A percentile compares a stretch with the other conserved stretches of the same genome.
These are phyloP conservation scores for Wickerhamomyces alni DNA, from an alignment of 805 yeast genomes.

Conservation along the genomic window DNA sequence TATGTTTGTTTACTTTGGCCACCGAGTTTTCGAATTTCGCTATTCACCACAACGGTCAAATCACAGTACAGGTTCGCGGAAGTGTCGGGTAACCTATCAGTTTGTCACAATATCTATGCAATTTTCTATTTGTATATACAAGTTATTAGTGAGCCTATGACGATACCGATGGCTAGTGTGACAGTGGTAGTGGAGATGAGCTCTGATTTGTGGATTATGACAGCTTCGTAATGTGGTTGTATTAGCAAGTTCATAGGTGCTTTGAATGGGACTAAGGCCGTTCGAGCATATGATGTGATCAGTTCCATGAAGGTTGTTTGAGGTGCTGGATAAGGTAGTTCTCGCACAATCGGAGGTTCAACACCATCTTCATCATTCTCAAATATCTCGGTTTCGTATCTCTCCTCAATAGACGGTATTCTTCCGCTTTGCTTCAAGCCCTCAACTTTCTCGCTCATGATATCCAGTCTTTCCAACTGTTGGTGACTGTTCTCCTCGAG, in stretches of 20 bases:
- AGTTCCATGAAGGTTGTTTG: not conserved
- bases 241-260: conserved; percentile 11
- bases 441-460: conserved; percentile 22
- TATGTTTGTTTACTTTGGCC: conserved; percentile 10
- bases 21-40: conserved; percentile 7
- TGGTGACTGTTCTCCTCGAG: conserved; percentile 30
- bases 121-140: not conserved
- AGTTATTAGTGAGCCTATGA: conserved; percentile 7
- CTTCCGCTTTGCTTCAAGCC: conserved; percentile 15
- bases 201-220: conserved; percentile 2
- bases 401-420: conserved; percentile 13
- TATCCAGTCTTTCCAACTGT: conserved; percentile 25
- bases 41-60: too few species aligned
- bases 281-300: not conserved
- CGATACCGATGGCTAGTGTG: conserved; percentile 5
- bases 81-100: not conserved
- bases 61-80: conserved; percentile 1
- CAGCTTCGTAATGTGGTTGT: not conserved
- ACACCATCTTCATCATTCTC: conserved; percentile 12
- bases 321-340: conserved; percentile 11
- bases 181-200: conserved; percentile 2
- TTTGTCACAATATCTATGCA: not conserved
- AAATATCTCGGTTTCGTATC: conserved; percentile 15
- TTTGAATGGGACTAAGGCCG: conserved; percentile 4
- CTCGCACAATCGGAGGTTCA: conserved; percentile 12